Conservation (phyloP, 805 yeast species). For the Brettanomyces custersianus region DNA sequence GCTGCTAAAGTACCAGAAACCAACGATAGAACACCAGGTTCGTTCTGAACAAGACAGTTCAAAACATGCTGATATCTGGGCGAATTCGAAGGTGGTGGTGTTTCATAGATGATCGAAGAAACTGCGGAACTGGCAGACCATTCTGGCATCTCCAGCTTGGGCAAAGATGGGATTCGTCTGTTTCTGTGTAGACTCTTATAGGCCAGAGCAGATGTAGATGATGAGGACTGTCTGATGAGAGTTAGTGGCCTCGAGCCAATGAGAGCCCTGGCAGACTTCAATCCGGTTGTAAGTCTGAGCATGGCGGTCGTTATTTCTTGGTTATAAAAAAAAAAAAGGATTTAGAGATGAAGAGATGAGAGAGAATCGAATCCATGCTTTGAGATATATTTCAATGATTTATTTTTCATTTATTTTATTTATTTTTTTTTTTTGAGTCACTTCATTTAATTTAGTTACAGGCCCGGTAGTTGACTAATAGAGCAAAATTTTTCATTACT, state of each 20-base stretch:
- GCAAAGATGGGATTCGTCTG: slow-evolving; percentile 80
- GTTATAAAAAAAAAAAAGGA: not conserved
- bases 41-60: slow-evolving; percentile 96
- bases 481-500: too few relatives aligned
- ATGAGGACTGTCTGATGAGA: slow-evolving; percentile 20
- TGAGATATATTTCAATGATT: not conserved
- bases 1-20: slow-evolving; percentile 96
- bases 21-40: slow-evolving; percentile 93
- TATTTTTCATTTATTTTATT: too few relatives aligned
- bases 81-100: slow-evolving; percentile 55
- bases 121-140: slow-evolving; percentile 98
- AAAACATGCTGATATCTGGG: slow-evolving; percentile 80
- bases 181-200: slow-evolving; percentile 87
- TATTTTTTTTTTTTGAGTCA: too few relatives aligned
- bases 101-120: slow-evolving; percentile 88
- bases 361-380: not conserved
- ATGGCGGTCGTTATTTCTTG: too few relatives aligned
- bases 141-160: slow-evolving; percentile 84
- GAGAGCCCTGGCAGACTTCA: slow-evolving; percentile 1
- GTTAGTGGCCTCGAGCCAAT: not conserved
- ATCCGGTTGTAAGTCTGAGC: slow-evolving; percentile 2
- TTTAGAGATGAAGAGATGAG: not conserved
- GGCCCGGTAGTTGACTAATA: too few relatives aligned
- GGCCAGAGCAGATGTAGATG: slow-evolving; percentile 89
- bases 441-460: too few relatives aligned